phyloP scores from a whole-genome alignment of 371 early-diverging fungal species.

The Mucor plumbeus region DNA sequence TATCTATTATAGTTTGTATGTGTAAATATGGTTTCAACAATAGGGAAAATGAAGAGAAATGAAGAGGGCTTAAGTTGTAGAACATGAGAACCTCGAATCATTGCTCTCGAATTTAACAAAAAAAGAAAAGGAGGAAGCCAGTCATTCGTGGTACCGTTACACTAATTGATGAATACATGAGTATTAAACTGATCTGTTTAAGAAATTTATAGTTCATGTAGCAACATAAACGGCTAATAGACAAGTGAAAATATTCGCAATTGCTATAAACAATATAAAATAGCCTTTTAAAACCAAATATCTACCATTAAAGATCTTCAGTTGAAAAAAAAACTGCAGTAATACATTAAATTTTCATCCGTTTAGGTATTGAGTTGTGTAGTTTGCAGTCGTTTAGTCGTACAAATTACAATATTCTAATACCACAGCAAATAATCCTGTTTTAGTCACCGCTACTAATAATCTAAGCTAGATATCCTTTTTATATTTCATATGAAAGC shows the following conservation, averaged over 20 bases:
- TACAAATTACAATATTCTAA: too few relatives aligned
- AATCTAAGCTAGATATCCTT: too few relatives aligned
- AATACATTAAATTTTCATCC: too few relatives aligned
- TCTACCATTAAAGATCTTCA: too few relatives aligned
- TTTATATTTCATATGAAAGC: too few relatives aligned
- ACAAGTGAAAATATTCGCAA: background rate
- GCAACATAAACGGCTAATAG: too few relatives aligned
- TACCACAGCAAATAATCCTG: too few relatives aligned
- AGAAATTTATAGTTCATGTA: background rate
- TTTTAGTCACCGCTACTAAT: too few relatives aligned
- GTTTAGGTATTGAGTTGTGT: too few relatives aligned
- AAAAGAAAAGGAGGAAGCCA: background rate
- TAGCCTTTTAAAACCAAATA: too few relatives aligned
- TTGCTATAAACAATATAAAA: background rate
- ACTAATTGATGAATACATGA: background rate
- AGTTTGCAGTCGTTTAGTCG: too few relatives aligned
- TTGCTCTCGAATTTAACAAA: background rate
- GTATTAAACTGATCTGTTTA: background rate
- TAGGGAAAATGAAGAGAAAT: background rate
- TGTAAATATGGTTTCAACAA: background rate
- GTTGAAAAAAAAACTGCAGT: too few relatives aligned
- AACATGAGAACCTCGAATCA: constrained; percentile 4
- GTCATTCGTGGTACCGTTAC: constrained; percentile 4
- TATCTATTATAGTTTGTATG: background rate
- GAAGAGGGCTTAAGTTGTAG: background rate